Base-by-base conservation (phyloP, 768 basidiomycete genomes). In the Boletus eberwhitei region DNA sequence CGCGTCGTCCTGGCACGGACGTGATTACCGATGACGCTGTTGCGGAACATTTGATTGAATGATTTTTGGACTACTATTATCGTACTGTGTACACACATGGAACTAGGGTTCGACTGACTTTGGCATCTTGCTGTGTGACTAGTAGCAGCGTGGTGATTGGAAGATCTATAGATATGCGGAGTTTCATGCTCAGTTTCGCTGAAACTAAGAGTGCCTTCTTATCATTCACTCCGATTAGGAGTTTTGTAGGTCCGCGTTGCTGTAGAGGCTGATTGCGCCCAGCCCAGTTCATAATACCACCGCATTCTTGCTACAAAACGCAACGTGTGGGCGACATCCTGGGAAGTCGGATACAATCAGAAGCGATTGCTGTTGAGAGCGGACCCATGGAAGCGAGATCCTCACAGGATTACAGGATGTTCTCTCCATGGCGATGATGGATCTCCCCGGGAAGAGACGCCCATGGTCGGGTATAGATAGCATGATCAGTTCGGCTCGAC, bases 181-280 rank as follows among this genome's bases (percentile, higher is more conserved):
- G 26, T 32, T 57, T 7, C 34, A 16, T 14, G 45, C 2, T 12
- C 22, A 22, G 24, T 31, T 40, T 50, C 54, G 54, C 63, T 57
- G 60, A 47, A 54, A 55, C 24, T 17, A 22, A 49, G 9, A 17
- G 16, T 36, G 11, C 16, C 41, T 32, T 47, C 41, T 32, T 47
- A 50, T 57, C 40, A 17, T 29, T 42, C 55, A 29, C 29, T 29
- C 29, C 38, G 40, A 65, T 56, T 51, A 40, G 37, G 52, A 12
- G 6, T 29, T 47, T 46, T 56, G 64, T 64, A 19, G 56, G 64
- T 58, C 65, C 64, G 39, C 48, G 37, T 53, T 67, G 59, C 59
- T 58, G 64, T 64, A 19, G 7, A 46, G 2, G 16, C 24, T 8
- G 47, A 47, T 51, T 62, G 54, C 58, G 63, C 46, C 29, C 7